Conservation (phyloP, 2,329 filamentous ascomycete genomes). For the Colletotrichum truncatum region DNA sequence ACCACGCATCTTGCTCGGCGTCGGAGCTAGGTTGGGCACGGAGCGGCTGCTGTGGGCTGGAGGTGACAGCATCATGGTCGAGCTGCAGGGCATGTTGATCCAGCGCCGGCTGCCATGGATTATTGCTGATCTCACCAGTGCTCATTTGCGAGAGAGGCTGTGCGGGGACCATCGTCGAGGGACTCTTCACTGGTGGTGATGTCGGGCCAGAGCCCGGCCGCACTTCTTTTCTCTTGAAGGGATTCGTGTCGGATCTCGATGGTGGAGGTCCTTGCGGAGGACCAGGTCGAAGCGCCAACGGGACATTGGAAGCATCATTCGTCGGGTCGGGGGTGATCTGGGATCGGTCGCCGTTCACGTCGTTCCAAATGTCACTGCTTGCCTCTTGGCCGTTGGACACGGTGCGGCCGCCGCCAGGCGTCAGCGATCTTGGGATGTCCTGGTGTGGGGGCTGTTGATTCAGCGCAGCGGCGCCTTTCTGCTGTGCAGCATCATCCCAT, state of each 20-base stretch:
- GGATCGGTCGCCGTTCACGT: slow-evolving; percentile 33
- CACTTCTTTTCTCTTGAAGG: slow-evolving; percentile 60
- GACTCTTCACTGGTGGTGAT: slow-evolving; percentile 28
- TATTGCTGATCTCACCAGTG: slow-evolving; percentile 51
- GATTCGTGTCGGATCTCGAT: slow-evolving; percentile 55
- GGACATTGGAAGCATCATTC: slow-evolving; percentile 34
- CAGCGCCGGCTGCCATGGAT: slow-evolving; percentile 54
- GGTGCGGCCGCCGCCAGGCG: slow-evolving; percentile 40
- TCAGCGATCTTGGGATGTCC: slow-evolving; percentile 42
- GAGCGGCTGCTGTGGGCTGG: slow-evolving; percentile 5
- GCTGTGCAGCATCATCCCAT: slow-evolving; percentile 36
- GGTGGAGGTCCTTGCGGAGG: slow-evolving; percentile 15
- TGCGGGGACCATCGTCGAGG: slow-evolving; percentile 34
- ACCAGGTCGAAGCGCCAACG: slow-evolving; percentile 42
- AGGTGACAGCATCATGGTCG: background rate
- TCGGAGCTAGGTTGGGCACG: slow-evolving; percentile 12
- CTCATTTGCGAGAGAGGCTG: slow-evolving; percentile 52
- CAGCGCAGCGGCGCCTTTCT: slow-evolving; percentile 7
- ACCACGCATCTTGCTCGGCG: slow-evolving; percentile 42
- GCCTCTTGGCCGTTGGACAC: slow-evolving; percentile 33
- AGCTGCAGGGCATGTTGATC: slow-evolving; percentile 20
- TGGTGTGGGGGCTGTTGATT: slow-evolving; percentile 6
- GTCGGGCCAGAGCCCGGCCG: slow-evolving; percentile 15
- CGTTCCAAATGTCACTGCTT: slow-evolving; percentile 44
- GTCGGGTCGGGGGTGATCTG: slow-evolving; percentile 1